Percentiles rank a stretch among this genome's conserved stretches.
Conservation (phyloP, 1,139 yeast genomes). For the Magnusiomyces paraingens region DNA sequence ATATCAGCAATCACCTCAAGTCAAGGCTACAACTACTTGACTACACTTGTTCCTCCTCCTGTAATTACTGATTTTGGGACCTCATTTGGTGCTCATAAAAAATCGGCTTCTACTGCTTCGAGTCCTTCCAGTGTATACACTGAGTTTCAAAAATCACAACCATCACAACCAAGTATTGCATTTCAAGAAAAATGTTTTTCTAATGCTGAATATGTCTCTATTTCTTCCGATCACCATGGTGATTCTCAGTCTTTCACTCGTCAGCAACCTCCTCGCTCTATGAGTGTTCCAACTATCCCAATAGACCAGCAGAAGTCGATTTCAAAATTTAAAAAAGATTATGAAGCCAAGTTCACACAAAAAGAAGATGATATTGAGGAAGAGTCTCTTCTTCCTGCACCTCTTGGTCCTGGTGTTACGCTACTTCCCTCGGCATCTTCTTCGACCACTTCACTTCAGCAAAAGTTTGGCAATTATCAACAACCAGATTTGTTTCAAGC, state of each 20-base stretch:
- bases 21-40: too few species aligned
- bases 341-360: neutral
- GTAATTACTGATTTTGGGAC: neutral
- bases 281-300: neutral
- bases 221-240: too few species aligned
- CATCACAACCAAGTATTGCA: neutral
- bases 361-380: neutral
- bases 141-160: neutral
- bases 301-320: neutral
- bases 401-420: neutral
- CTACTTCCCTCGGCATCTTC: neutral
- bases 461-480: neutral
- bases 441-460: neutral
- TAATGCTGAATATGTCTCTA: too few species aligned
- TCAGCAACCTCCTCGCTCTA: neutral
- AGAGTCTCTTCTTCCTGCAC: conserved; percentile 5
- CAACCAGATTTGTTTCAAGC: neutral
- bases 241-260: neutral
- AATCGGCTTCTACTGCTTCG: conserved; percentile 2
- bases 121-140: neutral
- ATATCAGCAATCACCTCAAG: neutral
- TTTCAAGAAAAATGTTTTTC: neutral
- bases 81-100: neutral
- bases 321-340: neutral
- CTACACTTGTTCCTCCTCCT: neutral